Evolutionary conservation across 2,329 filamentous ascomycete species (phyloP).

Genomic region (Metarhizium humberi): DNA sequence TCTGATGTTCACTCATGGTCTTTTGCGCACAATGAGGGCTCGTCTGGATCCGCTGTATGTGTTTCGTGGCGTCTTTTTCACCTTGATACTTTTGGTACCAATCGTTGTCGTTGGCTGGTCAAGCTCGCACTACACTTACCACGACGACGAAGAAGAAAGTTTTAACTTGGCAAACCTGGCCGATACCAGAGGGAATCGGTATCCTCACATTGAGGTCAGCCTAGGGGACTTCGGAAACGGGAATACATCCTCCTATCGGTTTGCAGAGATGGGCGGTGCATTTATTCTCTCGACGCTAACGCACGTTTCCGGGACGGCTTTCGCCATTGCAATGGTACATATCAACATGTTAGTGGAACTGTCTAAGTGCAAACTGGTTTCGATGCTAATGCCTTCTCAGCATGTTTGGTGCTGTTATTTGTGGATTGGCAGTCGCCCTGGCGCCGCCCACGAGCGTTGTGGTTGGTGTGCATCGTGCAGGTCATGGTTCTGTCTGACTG

Average conservation of each 20-base stretch:
- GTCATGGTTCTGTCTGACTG: neutral
- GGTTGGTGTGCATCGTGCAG: neutral
- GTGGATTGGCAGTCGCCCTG: constrained; percentile 10
- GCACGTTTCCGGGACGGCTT: neutral
- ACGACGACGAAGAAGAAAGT: neutral
- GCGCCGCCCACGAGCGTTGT: neutral
- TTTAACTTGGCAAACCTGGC: too few relatives aligned
- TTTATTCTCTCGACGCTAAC: neutral
- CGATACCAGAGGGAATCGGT: too few relatives aligned
- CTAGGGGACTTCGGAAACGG: too few relatives aligned
- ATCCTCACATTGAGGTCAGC: too few relatives aligned
- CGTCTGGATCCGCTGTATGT: constrained; percentile 12
- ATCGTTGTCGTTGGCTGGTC: constrained; percentile 11
- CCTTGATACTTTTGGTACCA: constrained; percentile 12
- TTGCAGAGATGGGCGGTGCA: neutral
- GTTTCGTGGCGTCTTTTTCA: constrained; percentile 14
- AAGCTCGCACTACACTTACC: neutral
- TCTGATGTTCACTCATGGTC: constrained; percentile 9
- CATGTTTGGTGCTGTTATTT: constrained; percentile 11
- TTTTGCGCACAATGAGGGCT: constrained; percentile 2
- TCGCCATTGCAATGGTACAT: constrained; percentile 11
- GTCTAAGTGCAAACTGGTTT: neutral
- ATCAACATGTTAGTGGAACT: constrained; percentile 14
- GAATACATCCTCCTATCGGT: too few relatives aligned
- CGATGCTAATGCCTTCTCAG: constrained; percentile 11